phyloP scores from a whole-genome alignment of 1,284 basidiomycete genomes.

The Leccinum pallidistipes region DNA sequence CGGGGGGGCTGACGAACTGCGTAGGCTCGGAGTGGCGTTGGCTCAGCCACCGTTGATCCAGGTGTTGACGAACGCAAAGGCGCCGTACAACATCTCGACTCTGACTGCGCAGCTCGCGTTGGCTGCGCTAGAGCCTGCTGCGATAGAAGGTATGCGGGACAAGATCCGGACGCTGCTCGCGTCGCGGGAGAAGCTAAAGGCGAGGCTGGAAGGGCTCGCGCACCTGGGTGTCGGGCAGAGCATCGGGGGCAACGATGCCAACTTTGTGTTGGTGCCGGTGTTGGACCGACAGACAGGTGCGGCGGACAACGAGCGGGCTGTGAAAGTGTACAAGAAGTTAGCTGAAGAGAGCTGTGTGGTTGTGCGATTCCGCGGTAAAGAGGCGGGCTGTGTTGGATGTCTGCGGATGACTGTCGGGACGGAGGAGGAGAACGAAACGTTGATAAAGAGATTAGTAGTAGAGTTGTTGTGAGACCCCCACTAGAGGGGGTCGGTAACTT shows the following conservation, averaged over 20 bases:
- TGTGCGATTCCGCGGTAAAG: slow-evolving; percentile 86
- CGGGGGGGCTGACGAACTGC: not conserved
- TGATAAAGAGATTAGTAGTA: slow-evolving; percentile 49
- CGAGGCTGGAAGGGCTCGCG: slow-evolving; percentile 45
- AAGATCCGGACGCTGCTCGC: slow-evolving; percentile 64
- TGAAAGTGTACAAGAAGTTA: slow-evolving; percentile 76
- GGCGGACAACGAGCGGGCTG: slow-evolving; percentile 72
- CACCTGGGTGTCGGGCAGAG: slow-evolving; percentile 64
- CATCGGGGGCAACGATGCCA: slow-evolving; percentile 87
- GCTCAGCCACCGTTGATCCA: slow-evolving; percentile 90
- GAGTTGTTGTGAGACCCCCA: slow-evolving; percentile 35
- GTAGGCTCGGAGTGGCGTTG: slow-evolving; percentile 85
- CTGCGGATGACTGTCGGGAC: slow-evolving; percentile 91
- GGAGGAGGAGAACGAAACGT: slow-evolving; percentile 70
- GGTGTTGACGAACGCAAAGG: slow-evolving; percentile 94
- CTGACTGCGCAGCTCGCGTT: slow-evolving; percentile 87
- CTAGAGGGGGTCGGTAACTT: not conserved
- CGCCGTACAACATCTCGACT: slow-evolving; percentile 95
- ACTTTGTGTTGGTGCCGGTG: slow-evolving; percentile 88
- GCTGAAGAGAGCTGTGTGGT: slow-evolving; percentile 89
- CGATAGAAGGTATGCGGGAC: slow-evolving; percentile 63
- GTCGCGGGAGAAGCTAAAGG: slow-evolving; percentile 58
- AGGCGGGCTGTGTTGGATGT: slow-evolving; percentile 87
- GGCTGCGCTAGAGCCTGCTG: slow-evolving; percentile 70
- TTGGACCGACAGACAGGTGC: slow-evolving; percentile 45